phyloP scores from a whole-genome alignment of 306 rosid species.

The Vachellia collinsii region DNA sequence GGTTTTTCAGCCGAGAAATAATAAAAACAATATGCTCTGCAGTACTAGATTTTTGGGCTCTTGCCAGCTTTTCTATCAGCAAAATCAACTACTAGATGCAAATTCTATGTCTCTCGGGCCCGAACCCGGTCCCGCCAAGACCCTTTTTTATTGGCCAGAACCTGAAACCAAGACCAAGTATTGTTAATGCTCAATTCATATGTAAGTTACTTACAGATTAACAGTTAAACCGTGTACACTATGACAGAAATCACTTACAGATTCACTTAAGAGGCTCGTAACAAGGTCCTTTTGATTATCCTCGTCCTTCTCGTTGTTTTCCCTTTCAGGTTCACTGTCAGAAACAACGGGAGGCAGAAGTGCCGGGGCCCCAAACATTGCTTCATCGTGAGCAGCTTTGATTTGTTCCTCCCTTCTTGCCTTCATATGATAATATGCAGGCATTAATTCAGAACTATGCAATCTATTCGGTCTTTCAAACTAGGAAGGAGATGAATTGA shows the following conservation, averaged over 20 bases:
- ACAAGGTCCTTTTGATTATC: constrained; percentile 48
- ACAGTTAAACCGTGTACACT: neutral
- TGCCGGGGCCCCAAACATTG: constrained; percentile 80
- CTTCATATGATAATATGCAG: constrained; percentile 43
- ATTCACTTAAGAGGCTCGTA: constrained; percentile 76
- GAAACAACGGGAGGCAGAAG: constrained; percentile 44
- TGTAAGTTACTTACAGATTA: neutral
- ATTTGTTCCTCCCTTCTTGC: constrained; percentile 76
- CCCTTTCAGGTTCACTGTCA: constrained; percentile 62
- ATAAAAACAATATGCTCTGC: neutral
- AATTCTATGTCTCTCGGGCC: constrained; percentile 51
- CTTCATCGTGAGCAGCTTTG: constrained; percentile 90
- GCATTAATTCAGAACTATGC: neutral
- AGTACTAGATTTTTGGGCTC: neutral
- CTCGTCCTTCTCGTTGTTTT: constrained; percentile 49
- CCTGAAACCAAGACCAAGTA: constrained; percentile 51
- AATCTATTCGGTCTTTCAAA: constrained; percentile 22
- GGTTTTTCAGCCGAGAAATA: constrained; percentile 24
- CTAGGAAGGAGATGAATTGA: constrained; percentile 18
- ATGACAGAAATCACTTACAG: constrained; percentile 49
- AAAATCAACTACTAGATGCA: constrained; percentile 17
- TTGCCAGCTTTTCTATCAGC: constrained; percentile 12
- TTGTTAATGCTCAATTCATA: constrained; percentile 28
- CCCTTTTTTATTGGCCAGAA: constrained; percentile 78
- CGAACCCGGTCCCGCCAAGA: constrained; percentile 97